A percentile compares a stretch with the other conserved stretches of the same genome.
These are phyloP conservation scores for Hanseniaspora thailandica DNA, from an alignment of 805 yeast species.

Conservation along the genomic window DNA sequence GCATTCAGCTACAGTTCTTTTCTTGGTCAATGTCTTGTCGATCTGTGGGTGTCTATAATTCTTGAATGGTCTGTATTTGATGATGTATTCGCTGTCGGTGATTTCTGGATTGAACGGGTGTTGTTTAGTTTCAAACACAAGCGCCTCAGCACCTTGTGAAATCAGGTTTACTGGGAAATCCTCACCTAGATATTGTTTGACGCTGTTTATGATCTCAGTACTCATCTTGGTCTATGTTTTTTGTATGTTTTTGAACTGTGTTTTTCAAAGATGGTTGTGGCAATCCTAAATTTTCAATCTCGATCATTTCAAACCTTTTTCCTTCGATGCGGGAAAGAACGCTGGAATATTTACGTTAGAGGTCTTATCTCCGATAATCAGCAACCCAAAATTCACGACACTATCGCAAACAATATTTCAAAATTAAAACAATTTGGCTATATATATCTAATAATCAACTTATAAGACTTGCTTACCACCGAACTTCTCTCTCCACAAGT, in stretches of 20 bases:
- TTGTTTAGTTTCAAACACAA: conserved; percentile 47
- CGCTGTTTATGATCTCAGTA: conserved; percentile 36
- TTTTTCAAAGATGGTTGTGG: too few relatives aligned
- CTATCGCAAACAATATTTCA: too few relatives aligned
- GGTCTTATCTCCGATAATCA: too few relatives aligned
- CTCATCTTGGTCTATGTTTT: not conserved
- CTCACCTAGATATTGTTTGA: conserved; percentile 33
- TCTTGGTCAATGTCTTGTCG: conserved; percentile 64
- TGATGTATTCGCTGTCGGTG: conserved; percentile 36
- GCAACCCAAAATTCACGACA: too few relatives aligned
- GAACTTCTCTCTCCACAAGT: conserved; percentile 71
- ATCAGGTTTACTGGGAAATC: conserved; percentile 42
- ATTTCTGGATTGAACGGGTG: conserved; percentile 54
- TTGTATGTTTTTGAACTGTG: not conserved
- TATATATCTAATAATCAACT: not conserved
- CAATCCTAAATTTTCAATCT: too few relatives aligned
- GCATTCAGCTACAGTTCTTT: conserved; percentile 75
- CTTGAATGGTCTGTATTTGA: conserved; percentile 81
- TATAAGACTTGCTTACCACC: conserved; percentile 56
- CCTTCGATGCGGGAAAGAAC: too few relatives aligned
- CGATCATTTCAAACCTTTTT: too few relatives aligned
- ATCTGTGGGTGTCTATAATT: conserved; percentile 79
- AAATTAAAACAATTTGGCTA: not conserved
- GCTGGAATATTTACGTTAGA: too few relatives aligned
- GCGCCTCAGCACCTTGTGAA: conserved; percentile 88